phyloP scores from a whole-genome alignment of 1,284 basidiomycete genomes.

The Inonotus obliquus region DNA sequence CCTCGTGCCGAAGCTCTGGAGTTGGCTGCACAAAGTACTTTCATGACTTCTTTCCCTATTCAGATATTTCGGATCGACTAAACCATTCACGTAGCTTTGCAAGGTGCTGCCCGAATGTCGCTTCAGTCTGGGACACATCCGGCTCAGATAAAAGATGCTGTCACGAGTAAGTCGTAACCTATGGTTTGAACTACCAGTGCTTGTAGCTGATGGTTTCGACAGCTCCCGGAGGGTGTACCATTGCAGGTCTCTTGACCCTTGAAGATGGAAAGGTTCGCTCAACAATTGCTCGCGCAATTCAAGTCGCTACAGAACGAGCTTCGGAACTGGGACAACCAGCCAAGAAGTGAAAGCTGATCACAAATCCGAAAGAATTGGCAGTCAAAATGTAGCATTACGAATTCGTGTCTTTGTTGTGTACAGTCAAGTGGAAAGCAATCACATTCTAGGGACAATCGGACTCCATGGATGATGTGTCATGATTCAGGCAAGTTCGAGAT shows the following conservation, averaged over 20 bases:
- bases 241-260: slow-evolving; percentile 90
- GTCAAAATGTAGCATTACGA: slow-evolving; percentile 23
- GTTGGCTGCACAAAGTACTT: slow-evolving; percentile 88
- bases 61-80: background rate
- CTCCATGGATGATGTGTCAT: background rate
- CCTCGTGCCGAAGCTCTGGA: slow-evolving; percentile 93
- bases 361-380: background rate
- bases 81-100: slow-evolving; percentile 65
- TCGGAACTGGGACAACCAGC: slow-evolving; percentile 66
- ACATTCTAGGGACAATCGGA: background rate
- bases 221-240: slow-evolving; percentile 99
- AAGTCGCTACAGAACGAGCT: slow-evolving; percentile 87
- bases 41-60: slow-evolving; percentile 6
- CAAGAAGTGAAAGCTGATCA: slow-evolving; percentile 8
- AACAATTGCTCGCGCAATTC: slow-evolving; percentile 94
- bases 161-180: slow-evolving; percentile 72
- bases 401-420: background rate
- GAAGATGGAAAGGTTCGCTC: slow-evolving; percentile 94
- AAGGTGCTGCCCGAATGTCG: slow-evolving; percentile 96
- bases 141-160: slow-evolving; percentile 95
- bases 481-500: slow-evolving; percentile 70
- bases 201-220: slow-evolving; percentile 3
- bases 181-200: background rate
- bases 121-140: slow-evolving; percentile 87
- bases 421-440: background rate